Percentiles rank a stretch among this genome's conserved stretches.
These are phyloP conservation scores for Phytophthora tubulina DNA, from an alignment of 352 stramenopile genomes.

Conservation along the genomic window DNA sequence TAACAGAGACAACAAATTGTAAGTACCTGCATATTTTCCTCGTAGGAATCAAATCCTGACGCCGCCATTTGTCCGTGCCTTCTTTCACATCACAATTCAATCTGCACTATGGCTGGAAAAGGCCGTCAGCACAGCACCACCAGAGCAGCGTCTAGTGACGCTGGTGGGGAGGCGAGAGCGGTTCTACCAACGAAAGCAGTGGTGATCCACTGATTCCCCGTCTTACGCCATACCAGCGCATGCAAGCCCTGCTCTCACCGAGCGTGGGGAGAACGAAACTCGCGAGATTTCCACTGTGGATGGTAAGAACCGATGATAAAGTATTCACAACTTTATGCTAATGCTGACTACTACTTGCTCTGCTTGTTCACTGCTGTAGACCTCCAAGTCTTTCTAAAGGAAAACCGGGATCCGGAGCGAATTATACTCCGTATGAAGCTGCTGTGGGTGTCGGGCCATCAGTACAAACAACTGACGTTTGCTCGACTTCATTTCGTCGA, in stretches of 20 bases:
- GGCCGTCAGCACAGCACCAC: background rate
- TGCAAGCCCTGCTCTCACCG: too few species aligned
- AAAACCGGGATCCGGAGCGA: background rate
- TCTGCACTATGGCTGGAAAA: background rate
- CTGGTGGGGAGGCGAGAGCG: too few species aligned
- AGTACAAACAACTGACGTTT: background rate
- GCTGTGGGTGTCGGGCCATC: background rate
- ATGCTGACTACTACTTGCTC: background rate
- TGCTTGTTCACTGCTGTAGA: background rate
- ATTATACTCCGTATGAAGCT: slow-evolving; percentile 1
- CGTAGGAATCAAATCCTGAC: background rate
- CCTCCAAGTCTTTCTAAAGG: background rate
- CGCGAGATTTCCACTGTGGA: too few species aligned
- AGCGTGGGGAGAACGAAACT: too few species aligned
- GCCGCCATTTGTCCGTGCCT: too few species aligned
- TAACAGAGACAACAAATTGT: too few species aligned
- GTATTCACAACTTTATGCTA: too few species aligned
- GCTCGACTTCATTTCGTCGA: background rate
- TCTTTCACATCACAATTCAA: background rate
- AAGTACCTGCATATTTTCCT: background rate
- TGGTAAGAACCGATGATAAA: too few species aligned
- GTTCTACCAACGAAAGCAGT: too few species aligned
- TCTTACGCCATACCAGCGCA: too few species aligned
- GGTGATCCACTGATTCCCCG: too few species aligned
- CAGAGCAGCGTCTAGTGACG: too few species aligned